These are phyloP conservation scores for Arbutus unedo DNA, from an alignment of 148 eudicot genomes.

Conservation along the genomic window DNA sequence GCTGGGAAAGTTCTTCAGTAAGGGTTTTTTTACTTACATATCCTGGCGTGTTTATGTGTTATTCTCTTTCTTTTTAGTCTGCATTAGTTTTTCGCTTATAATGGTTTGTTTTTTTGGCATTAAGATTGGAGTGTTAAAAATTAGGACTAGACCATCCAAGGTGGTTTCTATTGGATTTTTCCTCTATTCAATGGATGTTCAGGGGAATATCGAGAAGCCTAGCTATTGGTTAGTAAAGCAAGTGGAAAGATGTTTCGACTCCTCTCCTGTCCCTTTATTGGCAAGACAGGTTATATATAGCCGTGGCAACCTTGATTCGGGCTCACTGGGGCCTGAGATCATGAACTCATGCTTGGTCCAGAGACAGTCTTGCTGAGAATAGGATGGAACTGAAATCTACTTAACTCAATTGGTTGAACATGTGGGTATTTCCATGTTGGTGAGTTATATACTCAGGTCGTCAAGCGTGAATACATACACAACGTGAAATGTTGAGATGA, in stretches of 20 bases:
- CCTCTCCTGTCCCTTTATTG: not conserved
- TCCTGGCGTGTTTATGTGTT: not conserved
- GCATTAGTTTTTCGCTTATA: not conserved
- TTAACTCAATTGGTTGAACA: not conserved
- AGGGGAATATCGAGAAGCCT: not conserved
- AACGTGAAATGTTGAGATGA: not conserved
- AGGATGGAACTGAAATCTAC: not conserved
- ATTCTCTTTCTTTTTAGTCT: not conserved
- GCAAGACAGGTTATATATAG: not conserved
- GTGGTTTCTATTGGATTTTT: not conserved
- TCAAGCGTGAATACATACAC: not conserved
- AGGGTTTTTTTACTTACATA: slow-evolving; percentile 9
- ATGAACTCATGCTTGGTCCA: slow-evolving; percentile 4
- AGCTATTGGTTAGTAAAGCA: not conserved
- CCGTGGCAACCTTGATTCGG: not conserved
- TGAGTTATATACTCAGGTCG: not conserved
- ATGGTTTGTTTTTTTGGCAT: not conserved
- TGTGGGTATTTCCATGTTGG: not conserved
- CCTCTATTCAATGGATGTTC: not conserved
- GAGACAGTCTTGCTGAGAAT: not conserved
- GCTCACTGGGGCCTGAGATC: not conserved
- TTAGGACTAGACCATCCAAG: not conserved
- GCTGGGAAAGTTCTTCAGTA: slow-evolving; percentile 60
- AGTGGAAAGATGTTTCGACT: not conserved
- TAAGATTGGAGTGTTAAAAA: not conserved